These are phyloP conservation scores for Ophiocordyceps camponoti-leonardi DNA, from an alignment of 2,329 filamentous ascomycete species.

Conservation along the genomic window DNA sequence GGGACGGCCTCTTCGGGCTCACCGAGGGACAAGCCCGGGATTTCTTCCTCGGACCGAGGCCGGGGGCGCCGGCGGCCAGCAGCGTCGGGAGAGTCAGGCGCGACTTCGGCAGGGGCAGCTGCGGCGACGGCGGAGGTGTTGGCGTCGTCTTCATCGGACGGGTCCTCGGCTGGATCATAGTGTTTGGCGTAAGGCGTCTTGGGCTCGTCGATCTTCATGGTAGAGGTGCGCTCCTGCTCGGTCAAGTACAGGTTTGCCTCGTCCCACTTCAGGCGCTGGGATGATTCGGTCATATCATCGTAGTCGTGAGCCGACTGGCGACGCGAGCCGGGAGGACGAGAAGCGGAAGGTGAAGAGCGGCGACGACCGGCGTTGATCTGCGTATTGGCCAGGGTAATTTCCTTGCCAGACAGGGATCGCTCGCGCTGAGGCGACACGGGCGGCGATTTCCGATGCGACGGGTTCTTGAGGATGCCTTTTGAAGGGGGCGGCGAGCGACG, in stretches of 20 bases:
- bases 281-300: constrained; percentile 27
- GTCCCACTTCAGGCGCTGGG: constrained; percentile 86
- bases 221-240: constrained; percentile 85
- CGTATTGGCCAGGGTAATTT: constrained; percentile 86
- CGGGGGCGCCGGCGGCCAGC: constrained; percentile 12
- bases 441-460: constrained; percentile 43
- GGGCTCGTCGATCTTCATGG: constrained; percentile 98
- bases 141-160: constrained; percentile 52
- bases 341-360: constrained; percentile 61
- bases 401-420: constrained; percentile 49
- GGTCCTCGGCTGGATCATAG: constrained; percentile 80
- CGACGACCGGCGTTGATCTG: constrained; percentile 83
- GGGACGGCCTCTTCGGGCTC: constrained; percentile 68
- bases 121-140: background rate
- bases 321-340: constrained; percentile 46
- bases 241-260: constrained; percentile 95
- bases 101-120: background rate
- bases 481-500: too few species aligned
- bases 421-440: constrained; percentile 21
- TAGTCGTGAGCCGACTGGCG: constrained; percentile 44
- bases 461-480: constrained; percentile 86
- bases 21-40: constrained; percentile 79
- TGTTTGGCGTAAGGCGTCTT: constrained; percentile 93
- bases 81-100: constrained; percentile 45
- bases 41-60: constrained; percentile 48